A percentile compares a stretch with the other conserved stretches of the same genome.
phyloP scores from a whole-genome alignment of 352 stramenopile species.

The Phytophthora brassicae region DNA sequence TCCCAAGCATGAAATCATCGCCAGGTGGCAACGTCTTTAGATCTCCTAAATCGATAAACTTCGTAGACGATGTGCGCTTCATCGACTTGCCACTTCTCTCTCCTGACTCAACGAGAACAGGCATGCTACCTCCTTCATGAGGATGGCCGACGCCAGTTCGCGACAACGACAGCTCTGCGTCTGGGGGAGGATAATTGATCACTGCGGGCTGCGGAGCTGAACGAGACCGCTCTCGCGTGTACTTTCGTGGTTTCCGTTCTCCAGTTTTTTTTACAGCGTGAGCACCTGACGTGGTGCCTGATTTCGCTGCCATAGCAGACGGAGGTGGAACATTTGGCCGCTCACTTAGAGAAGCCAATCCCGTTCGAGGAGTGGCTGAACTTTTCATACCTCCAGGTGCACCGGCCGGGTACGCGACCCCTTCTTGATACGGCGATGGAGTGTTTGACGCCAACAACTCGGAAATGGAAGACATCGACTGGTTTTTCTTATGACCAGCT shows the following conservation, averaged over 20 bases:
- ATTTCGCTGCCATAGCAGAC: conserved; percentile 16
- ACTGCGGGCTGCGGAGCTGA: conserved; percentile 56
- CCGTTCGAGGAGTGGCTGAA: conserved; percentile 61
- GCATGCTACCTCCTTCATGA: conserved; percentile 25
- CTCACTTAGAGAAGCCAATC: conserved; percentile 71
- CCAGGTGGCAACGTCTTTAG: conserved; percentile 42
- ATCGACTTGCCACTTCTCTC: conserved; percentile 20
- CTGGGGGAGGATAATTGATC: conserved; percentile 15
- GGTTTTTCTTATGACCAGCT: conserved; percentile 86
- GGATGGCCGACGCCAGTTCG: conserved; percentile 11
- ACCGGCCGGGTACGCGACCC: conserved; percentile 38
- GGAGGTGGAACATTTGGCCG: conserved; percentile 37
- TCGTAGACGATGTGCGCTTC: conserved; percentile 39
- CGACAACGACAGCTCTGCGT: conserved; percentile 14
- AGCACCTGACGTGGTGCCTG: background rate
- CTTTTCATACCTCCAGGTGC: conserved; percentile 43
- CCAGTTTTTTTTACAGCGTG: conserved; percentile 22
- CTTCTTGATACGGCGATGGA: conserved; percentile 66
- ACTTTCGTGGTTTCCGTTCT: conserved; percentile 34
- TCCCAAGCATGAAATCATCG: conserved; percentile 30
- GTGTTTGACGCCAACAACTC: conserved; percentile 67
- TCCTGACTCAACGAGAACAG: conserved; percentile 18
- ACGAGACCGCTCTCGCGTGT: conserved; percentile 51
- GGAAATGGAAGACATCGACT: conserved; percentile 89
- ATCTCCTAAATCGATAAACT: conserved; percentile 68